These are phyloP conservation scores for Chloranthus sessilifolius DNA, from an alignment of 164 flowering plant species.

Conservation along the genomic window DNA sequence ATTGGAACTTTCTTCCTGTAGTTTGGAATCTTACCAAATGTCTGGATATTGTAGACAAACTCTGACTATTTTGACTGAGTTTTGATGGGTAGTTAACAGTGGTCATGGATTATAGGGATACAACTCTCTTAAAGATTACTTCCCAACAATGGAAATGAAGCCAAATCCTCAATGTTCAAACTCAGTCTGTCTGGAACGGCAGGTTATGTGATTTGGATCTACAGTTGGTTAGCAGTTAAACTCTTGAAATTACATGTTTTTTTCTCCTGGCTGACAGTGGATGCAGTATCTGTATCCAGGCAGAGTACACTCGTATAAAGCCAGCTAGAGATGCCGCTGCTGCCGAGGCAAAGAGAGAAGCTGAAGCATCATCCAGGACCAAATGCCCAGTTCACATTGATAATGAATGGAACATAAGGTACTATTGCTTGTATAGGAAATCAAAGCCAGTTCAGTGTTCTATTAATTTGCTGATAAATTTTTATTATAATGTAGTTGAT, in stretches of 20 bases:
- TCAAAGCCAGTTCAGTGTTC: no score
- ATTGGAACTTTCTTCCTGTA: no score
- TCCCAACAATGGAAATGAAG: constrained; percentile 97
- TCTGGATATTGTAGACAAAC: no score
- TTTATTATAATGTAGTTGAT: no score
- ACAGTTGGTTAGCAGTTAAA: constrained; percentile 3
- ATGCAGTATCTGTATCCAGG: constrained; percentile 38
- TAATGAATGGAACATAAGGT: constrained; percentile 98
- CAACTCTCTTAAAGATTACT: constrained; percentile 90
- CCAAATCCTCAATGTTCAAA: constrained; percentile 98
- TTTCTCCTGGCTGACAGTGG: constrained; percentile 15
- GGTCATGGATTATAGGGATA: constrained; percentile 64
- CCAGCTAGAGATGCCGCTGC: constrained; percentile 90
- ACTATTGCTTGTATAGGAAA: not conserved
- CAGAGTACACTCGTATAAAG: constrained; percentile 57
- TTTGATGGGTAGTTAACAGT: no score
- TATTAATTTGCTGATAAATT: no score
- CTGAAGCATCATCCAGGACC: constrained; percentile 36
- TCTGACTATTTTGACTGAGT: no score
- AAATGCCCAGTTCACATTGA: constrained; percentile 71
- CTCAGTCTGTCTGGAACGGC: constrained; percentile 77
- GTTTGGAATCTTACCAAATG: no score
- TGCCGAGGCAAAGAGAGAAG: constrained; percentile 71
- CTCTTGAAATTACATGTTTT: no score
- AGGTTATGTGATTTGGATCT: constrained; percentile 37